Base-by-base conservation (phyloP, 768 basidiomycete species). In the Agrocybe chaxingu region DNA sequence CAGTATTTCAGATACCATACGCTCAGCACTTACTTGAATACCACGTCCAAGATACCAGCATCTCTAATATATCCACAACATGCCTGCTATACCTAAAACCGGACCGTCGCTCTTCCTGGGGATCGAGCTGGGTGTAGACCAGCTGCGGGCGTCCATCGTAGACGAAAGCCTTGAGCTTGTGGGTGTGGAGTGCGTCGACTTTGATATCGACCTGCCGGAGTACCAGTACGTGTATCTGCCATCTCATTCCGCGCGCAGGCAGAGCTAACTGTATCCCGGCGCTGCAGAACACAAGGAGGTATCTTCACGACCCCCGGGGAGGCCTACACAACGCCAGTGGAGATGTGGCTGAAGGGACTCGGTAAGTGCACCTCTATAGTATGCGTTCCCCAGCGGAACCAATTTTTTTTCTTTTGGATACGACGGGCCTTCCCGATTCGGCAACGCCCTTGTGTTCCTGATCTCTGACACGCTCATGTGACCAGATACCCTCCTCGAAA, bases 321-420 rank as follows among this genome's bases (percentile, higher is more conserved):
- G 66, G 89, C 88, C 18, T 91, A 87, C 63, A 92, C 88, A 35
- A 91, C 90, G 6, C 90, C 91, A 1, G 79, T 93, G 41, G 90
- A 93, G 61, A 90, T 92, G 87, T 92, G 90, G 90, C 82, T 91
- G 48, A 90, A 89, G 65, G 87, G 78, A 11, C 78, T 93, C 44
- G 91, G 91, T 90, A 66, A 68, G 85, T 71, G 49, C 45, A 44
- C 56, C 53, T 11, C 42, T 46, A 16, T 53, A 49, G 45, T 47
- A 58, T 47, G 50, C 55, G 56, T 61, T 62, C 60, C 54, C 54
- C 61, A 61, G 70, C 81, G 82, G 80, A 82, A 85, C 70, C 82
- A 82, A 81, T 74, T 72, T 76, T 80, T 75, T 73, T 67, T 56
- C 59, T 61, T 63, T 63, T 66, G 64, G 66, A 64, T 58, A 59